Conservation (phyloP, 2,329 filamentous ascomycete species). For the Fonsecaea multimorphosa region DNA sequence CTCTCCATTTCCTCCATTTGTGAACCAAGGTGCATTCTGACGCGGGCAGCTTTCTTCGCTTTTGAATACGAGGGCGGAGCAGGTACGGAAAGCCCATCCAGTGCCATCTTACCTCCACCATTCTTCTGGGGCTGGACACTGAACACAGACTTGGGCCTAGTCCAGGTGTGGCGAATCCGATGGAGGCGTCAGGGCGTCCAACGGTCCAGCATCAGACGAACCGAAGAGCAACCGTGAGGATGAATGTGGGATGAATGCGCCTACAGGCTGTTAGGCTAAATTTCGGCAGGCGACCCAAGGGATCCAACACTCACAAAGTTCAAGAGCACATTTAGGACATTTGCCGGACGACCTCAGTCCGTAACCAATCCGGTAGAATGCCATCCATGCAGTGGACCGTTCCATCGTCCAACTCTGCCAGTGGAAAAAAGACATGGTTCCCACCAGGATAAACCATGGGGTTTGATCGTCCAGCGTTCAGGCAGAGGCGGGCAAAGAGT, state of each 20-base stretch:
- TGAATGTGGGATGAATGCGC: background rate
- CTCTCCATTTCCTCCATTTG: background rate
- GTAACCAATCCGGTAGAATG: conserved; percentile 31
- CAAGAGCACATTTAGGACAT: background rate
- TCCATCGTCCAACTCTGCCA: conserved; percentile 5
- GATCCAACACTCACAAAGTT: background rate
- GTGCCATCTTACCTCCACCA: background rate
- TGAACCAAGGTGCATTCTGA: background rate
- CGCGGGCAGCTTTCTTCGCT: background rate
- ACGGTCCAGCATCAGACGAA: conserved; percentile 7
- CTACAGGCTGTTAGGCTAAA: conserved; percentile 34
- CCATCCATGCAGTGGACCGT: conserved; percentile 6
- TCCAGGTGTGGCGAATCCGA: background rate
- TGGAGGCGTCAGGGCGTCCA: too few relatives aligned
- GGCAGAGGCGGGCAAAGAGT: background rate
- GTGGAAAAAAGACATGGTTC: conserved; percentile 4
- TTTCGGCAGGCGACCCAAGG: conserved; percentile 19
- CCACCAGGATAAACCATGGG: conserved; percentile 24
- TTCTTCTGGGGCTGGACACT: conserved; percentile 1
- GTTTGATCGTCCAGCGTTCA: background rate
- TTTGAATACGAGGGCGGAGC: background rate
- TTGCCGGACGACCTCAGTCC: conserved; percentile 18
- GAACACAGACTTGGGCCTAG: background rate
- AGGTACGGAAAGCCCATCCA: too few relatives aligned
- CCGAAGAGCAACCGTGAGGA: conserved; percentile 30